Evolutionary conservation across 1,139 yeast genomes (phyloP), one percentile per base, ranked within the genome.

Genomic region (Protomyces gravidus): DNA sequence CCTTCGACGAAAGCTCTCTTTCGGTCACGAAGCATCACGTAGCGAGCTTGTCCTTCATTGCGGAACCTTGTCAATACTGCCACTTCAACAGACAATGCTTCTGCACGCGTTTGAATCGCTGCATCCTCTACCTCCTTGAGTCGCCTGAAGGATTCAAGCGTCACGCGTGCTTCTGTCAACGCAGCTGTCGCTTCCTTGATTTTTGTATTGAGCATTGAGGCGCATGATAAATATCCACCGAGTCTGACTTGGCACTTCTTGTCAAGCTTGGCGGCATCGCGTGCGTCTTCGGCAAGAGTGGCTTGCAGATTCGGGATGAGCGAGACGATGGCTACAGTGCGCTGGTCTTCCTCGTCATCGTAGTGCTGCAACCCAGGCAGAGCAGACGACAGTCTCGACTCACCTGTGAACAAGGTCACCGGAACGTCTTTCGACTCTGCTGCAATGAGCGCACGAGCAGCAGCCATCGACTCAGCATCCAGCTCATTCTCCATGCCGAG

Each of bases 231-330:
- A 60, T 76, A 76, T 0, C 78, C 80, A 5, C 70, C 73, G 21
- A 74, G 67, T 33, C 71, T 67, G 6, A 67, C 45, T 0, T 66
- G 62, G 32, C 77, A 66, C 48, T 70, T 70, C 45, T 70, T 69
- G 57, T 78, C 80, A 5, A 73, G 65, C 30, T 69, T 70, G 59
- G 71, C 71, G 4, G 76, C 68, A 21, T 66, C 65, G 27, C 67
- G 65, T 0, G 76, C 72, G 0, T 69, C 61, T 1, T 61, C 55
- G 21, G 67, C 65, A 9, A 71, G 61, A 2, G 62, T 62, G 30
- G 19, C 11, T 15, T 53, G 47, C 4, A 53, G 13, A 3, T 21
- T 53, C 1, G 61, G 36, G 47, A 42, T 19, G 21, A 46, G 17
- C 5, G 27, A 3, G 13, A 19, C 52, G 17, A 15, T 28, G 21